These are phyloP conservation scores for Eimeria praecox DNA, from an alignment of 169 alveolate species.

Conservation along the genomic window DNA sequence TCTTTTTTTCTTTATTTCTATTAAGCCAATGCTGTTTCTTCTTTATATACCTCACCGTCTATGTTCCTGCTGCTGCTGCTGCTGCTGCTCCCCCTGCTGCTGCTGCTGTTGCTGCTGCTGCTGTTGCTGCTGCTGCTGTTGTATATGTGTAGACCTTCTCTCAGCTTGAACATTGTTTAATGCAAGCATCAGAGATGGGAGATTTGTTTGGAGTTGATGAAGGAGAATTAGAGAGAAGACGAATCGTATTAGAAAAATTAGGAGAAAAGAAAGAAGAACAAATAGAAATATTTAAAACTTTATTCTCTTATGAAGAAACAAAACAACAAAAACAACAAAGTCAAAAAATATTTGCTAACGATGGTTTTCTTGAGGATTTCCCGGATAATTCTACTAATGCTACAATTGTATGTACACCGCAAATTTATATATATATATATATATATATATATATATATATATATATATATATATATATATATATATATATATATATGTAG, in stretches of 20 bases:
- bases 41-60: neutral
- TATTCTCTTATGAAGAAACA: neutral
- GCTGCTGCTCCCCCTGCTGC: neutral
- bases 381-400: too few relatives aligned
- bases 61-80: neutral
- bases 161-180: neutral
- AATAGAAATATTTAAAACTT: neutral
- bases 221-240: neutral
- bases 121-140: conserved; percentile 5
- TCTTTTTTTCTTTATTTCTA: neutral
- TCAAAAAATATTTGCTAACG: too few relatives aligned
- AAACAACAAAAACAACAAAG: neutral
- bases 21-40: neutral
- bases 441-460: too few relatives aligned
- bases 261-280: neutral
- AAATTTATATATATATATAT: too few relatives aligned
- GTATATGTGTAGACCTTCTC: neutral
- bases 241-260: too few relatives aligned
- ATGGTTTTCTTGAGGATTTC: too few relatives aligned
- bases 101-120: neutral
- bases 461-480: neutral
- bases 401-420: too few relatives aligned
- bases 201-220: neutral
- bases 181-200: neutral
- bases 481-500: neutral